These are phyloP conservation scores for Cryphonectria radicalis DNA, from an alignment of 2,329 filamentous ascomycete genomes.

Conservation along the genomic window DNA sequence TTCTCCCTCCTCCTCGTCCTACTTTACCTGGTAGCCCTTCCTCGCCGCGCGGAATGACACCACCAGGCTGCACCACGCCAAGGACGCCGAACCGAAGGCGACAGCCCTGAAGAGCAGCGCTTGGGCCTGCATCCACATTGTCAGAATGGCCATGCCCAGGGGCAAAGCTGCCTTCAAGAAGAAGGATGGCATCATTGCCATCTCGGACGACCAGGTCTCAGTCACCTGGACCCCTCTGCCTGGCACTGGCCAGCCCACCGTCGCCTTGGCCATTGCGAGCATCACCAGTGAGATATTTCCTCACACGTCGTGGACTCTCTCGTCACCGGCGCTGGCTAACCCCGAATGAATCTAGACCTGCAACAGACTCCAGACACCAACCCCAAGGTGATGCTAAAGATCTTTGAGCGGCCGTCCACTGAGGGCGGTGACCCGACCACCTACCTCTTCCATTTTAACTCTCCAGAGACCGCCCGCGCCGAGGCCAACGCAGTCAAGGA, in stretches of 20 bases:
- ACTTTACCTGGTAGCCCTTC: neutral
- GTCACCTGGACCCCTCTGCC: slow-evolving; percentile 81
- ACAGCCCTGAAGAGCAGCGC: slow-evolving; percentile 5
- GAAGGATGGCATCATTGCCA: slow-evolving; percentile 82
- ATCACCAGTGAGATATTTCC: slow-evolving; percentile 72
- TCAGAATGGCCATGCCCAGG: slow-evolving; percentile 60
- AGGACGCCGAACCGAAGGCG: slow-evolving; percentile 18
- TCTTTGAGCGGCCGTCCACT: slow-evolving; percentile 73
- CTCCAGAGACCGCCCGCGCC: slow-evolving; percentile 70
- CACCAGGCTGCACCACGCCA: slow-evolving; percentile 13
- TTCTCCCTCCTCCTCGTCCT: too few relatives aligned
- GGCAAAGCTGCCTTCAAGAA: slow-evolving; percentile 88
- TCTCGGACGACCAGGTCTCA: slow-evolving; percentile 73
- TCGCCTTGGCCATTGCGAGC: slow-evolving; percentile 73
- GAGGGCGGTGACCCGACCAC: slow-evolving; percentile 62
- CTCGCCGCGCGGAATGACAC: slow-evolving; percentile 5
- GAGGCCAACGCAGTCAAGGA: slow-evolving; percentile 89
- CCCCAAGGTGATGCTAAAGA: slow-evolving; percentile 90
- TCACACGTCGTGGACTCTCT: too few relatives aligned
- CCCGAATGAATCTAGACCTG: slow-evolving; percentile 66
- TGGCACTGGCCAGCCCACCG: slow-evolving; percentile 62
- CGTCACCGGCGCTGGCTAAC: slow-evolving; percentile 25
- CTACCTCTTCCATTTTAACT: slow-evolving; percentile 90
- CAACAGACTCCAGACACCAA: slow-evolving; percentile 91
- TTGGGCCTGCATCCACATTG: neutral